These are phyloP conservation scores for Mycena venus DNA, from an alignment of 768 basidiomycete species.

Conservation along the genomic window DNA sequence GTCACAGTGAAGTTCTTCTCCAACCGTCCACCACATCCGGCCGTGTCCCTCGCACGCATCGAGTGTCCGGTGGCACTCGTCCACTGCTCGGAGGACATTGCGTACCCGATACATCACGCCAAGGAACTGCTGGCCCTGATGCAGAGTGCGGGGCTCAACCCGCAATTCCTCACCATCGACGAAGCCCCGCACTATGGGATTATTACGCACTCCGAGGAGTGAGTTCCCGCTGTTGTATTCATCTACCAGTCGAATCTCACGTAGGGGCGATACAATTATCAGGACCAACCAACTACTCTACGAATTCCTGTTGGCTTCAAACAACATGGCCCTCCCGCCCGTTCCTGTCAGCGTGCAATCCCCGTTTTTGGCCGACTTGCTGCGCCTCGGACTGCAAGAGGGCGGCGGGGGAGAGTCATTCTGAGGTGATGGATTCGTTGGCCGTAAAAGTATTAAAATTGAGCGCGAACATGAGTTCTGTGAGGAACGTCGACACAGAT, in stretches of 20 bases:
- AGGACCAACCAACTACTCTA: not conserved
- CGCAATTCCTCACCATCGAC: slow-evolving; percentile 38
- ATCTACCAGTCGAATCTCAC: slow-evolving; percentile 12
- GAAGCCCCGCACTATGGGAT: slow-evolving; percentile 54
- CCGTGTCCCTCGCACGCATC: slow-evolving; percentile 39
- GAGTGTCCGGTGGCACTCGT: slow-evolving; percentile 48
- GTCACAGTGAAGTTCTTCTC: slow-evolving; percentile 49
- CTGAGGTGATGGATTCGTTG: too few relatives aligned
- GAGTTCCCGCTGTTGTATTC: slow-evolving; percentile 48
- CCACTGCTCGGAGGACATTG: slow-evolving; percentile 51
- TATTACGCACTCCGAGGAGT: slow-evolving; percentile 51
- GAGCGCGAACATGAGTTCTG: too few relatives aligned
- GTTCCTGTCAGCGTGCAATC: not conserved
- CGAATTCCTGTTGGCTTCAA: not conserved
- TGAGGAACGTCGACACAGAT: too few relatives aligned
- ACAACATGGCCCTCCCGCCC: not conserved
- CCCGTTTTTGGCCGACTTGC: not conserved
- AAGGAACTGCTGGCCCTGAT: slow-evolving; percentile 43
- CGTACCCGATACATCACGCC: slow-evolving; percentile 44
- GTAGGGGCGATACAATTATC: not conserved
- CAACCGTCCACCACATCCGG: slow-evolving; percentile 41
- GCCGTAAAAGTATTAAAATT: too few relatives aligned
- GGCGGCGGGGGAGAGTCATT: not conserved
- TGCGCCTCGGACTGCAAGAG: not conserved
- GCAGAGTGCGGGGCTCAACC: slow-evolving; percentile 43